Conservation (phyloP, 2,329 filamentous ascomycete species). For the Fusarium oligoseptatum region DNA sequence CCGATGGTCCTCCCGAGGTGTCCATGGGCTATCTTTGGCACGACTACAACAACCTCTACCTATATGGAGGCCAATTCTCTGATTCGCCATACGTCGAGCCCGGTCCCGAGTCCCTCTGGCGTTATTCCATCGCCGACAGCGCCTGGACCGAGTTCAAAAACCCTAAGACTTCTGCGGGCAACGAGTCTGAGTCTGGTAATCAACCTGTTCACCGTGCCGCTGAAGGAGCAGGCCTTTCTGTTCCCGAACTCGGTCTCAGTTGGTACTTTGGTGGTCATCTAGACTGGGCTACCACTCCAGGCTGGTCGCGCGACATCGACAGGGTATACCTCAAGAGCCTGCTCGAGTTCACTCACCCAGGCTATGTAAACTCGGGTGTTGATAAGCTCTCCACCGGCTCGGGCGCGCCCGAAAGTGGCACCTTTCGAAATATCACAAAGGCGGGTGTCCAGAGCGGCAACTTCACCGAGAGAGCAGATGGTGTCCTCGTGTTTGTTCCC, state of each 20-base stretch:
- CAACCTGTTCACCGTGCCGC: constrained; percentile 75
- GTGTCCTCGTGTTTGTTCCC: constrained; percentile 78
- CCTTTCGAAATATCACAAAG: constrained; percentile 80
- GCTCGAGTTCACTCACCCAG: constrained; percentile 82
- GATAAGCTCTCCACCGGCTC: constrained; percentile 64
- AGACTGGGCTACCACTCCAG: constrained; percentile 69
- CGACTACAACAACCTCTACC: constrained; percentile 75
- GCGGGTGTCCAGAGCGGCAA: constrained; percentile 75
- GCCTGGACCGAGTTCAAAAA: constrained; percentile 74
- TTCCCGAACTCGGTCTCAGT: constrained; percentile 76
- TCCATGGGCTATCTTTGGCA: constrained; percentile 83
- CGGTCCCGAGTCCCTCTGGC: constrained; percentile 74
- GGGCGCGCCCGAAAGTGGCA: constrained; percentile 71
- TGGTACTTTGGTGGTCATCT: constrained; percentile 86
- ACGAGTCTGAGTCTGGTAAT: constrained; percentile 69
- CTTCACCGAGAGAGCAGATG: constrained; percentile 81
- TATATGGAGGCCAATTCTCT: constrained; percentile 82
- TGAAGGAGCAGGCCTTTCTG: constrained; percentile 79
- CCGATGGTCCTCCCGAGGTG: constrained; percentile 77
- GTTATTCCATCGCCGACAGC: constrained; percentile 72
- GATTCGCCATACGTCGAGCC: constrained; percentile 71
- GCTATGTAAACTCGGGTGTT: constrained; percentile 74
- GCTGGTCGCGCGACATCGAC: constrained; percentile 75
- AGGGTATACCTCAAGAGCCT: constrained; percentile 80
- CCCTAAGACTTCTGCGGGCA: constrained; percentile 73